Conservation (phyloP, 345 rosid genomes). For the Alliaria petiolata region DNA sequence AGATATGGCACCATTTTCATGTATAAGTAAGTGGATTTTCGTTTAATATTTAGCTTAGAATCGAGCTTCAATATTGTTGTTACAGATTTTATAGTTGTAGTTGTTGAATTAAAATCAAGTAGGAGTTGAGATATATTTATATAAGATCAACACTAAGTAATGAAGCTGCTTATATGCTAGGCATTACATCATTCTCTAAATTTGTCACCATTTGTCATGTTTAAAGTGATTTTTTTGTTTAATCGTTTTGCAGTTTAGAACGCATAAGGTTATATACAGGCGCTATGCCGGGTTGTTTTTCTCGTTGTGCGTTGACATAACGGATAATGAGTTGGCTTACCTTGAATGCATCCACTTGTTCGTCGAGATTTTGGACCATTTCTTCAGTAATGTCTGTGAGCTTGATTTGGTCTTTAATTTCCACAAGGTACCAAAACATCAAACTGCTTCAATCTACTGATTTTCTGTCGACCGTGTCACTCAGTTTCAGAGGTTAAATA, state of each 20-base stretch:
- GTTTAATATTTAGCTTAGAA: not conserved
- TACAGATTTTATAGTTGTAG: not conserved
- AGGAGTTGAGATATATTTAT: not conserved
- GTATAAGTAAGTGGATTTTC: too few relatives aligned
- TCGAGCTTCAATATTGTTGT: not conserved
- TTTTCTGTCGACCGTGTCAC: too few relatives aligned
- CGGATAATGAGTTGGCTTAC: conserved; percentile 88
- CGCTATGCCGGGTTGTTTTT: conserved; percentile 90
- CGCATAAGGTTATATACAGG: conserved; percentile 88
- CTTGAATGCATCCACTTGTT: conserved; percentile 91
- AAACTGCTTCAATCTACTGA: not conserved
- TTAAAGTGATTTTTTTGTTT: not conserved
- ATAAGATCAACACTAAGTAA: not conserved
- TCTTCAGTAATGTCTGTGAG: conserved; percentile 97
- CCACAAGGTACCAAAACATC: conserved; percentile 60
- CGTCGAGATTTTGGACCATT: conserved; percentile 92
- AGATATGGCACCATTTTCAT: too few relatives aligned
- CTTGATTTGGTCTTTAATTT: conserved; percentile 95
- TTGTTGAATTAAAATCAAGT: not conserved
- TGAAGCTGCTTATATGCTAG: not conserved
- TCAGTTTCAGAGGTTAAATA: not conserved
- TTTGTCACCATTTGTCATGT: not conserved
- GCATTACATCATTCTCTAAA: not conserved
- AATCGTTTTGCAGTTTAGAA: conserved; percentile 56
- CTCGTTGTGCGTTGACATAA: conserved; percentile 85